Evolutionary conservation across 345 rosid species (phyloP).

Genomic region (Luvunga scandens): DNA sequence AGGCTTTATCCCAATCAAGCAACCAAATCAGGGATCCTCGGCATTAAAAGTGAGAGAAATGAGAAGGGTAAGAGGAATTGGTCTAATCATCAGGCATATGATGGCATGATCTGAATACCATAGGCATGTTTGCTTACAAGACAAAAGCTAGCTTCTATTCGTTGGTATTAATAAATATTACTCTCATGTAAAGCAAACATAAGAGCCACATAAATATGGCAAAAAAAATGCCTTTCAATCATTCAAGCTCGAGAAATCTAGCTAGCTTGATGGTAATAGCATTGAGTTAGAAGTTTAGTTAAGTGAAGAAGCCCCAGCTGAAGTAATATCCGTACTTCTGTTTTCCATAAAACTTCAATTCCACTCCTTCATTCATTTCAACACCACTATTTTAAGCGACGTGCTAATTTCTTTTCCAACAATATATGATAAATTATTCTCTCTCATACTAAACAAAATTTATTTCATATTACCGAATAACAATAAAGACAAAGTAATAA

Average conservation of each 20-base stretch:
- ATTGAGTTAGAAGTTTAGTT: neutral
- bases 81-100: too few relatives aligned
- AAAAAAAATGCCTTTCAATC: neutral
- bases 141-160: neutral
- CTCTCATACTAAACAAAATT: neutral
- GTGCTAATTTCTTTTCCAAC: neutral
- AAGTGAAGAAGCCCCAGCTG: neutral
- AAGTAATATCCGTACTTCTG: neutral
- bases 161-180: neutral
- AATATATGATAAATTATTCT: neutral
- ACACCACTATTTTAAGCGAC: neutral
- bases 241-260: neutral
- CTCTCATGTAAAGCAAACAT: neutral
- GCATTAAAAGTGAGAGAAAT: too few relatives aligned
- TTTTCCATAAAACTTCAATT: neutral
- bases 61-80: too few relatives aligned
- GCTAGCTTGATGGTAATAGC: neutral
- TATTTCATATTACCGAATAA: neutral
- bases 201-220: neutral
- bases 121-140: neutral
- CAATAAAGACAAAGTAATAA: neutral
- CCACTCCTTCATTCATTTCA: neutral
- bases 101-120: too few relatives aligned
- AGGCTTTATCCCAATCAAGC: too few relatives aligned
- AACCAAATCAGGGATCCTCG: too few relatives aligned